Conservation (phyloP, 192 early-diverging fungal species). For the Gonapodya sp. region DNA sequence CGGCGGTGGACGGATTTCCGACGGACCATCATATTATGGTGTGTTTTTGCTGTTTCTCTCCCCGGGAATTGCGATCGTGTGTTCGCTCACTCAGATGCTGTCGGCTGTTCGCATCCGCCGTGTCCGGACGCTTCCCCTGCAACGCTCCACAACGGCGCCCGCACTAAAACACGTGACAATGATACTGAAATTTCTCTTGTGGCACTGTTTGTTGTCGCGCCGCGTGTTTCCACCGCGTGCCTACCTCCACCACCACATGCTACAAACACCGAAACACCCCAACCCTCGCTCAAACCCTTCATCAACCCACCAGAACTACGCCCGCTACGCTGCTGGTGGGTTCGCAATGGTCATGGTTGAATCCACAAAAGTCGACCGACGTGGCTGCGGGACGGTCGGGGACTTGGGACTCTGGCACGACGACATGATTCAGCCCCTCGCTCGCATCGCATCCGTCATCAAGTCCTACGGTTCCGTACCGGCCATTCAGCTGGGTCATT, state of each 20-base stretch:
- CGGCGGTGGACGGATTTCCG: constrained; percentile 49
- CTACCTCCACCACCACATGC: no score
- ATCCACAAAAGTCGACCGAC: constrained; percentile 8
- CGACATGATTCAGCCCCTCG: constrained; percentile 52
- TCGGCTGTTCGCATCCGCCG: no score
- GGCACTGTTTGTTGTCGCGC: no score
- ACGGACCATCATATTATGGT: constrained; percentile 20
- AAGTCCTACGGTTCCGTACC: constrained; percentile 39
- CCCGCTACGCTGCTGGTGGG: constrained; percentile 66
- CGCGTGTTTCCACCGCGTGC: no score
- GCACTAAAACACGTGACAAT: no score
- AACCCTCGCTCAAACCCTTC: not conserved
- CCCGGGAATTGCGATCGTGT: no score
- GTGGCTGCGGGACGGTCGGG: constrained; percentile 60
- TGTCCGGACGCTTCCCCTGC: no score
- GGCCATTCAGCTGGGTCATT: constrained; percentile 70
- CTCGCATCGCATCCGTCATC: constrained; percentile 47
- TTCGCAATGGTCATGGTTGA: constrained; percentile 74
- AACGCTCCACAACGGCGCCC: no score
- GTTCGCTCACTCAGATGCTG: no score
- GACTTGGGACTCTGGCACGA: constrained; percentile 77
- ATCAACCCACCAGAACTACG: constrained; percentile 17
- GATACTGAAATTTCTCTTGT: no score
- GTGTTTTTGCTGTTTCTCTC: not conserved
- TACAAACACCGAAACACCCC: not conserved